Percentiles rank a stretch among this genome's conserved stretches.
phyloP scores from a whole-genome alignment of 2,329 filamentous ascomycete species.

The Acarospora socialis region DNA sequence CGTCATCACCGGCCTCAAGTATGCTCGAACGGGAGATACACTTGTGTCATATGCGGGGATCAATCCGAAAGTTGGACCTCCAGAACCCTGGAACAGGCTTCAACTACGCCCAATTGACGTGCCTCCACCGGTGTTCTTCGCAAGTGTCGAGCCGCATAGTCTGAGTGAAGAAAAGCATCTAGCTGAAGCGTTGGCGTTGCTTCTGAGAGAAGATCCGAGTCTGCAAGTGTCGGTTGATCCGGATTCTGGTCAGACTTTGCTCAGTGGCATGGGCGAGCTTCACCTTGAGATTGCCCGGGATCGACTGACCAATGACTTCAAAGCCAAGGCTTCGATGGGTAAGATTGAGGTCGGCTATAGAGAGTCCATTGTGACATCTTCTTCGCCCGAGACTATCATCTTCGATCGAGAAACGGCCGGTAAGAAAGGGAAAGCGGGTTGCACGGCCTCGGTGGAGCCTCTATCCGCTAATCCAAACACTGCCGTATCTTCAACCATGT shows the following conservation, averaged over 20 bases:
- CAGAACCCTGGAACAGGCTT: constrained; percentile 54
- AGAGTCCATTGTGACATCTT: constrained; percentile 54
- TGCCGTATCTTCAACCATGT: constrained; percentile 4
- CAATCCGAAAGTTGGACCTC: constrained; percentile 47
- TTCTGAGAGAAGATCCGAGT: constrained; percentile 85
- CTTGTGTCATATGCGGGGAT: constrained; percentile 58
- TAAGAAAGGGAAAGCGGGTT: constrained; percentile 63
- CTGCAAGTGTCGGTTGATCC: constrained; percentile 71
- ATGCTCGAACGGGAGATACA: constrained; percentile 87
- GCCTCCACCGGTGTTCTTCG: constrained; percentile 88
- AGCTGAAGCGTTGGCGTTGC: constrained; percentile 57
- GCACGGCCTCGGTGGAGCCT: constrained; percentile 53
- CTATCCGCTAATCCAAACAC: constrained; percentile 28
- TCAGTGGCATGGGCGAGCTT: constrained; percentile 92
- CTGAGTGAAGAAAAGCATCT: constrained; percentile 68
- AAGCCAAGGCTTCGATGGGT: constrained; percentile 71
- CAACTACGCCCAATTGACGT: constrained; percentile 80
- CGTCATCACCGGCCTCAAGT: constrained; percentile 78
- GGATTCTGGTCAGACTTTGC: constrained; percentile 81
- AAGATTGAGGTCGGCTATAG: constrained; percentile 92
- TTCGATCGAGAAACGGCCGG: constrained; percentile 73
- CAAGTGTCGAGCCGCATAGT: constrained; percentile 74
- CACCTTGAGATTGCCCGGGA: constrained; percentile 89
- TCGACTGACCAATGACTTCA: constrained; percentile 75
- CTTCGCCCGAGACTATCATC: constrained; percentile 42